A percentile compares a stretch with the other conserved stretches of the same genome.
Evolutionary conservation across 257 asterid genomes (phyloP).

Genomic region (Misopates orontium): DNA sequence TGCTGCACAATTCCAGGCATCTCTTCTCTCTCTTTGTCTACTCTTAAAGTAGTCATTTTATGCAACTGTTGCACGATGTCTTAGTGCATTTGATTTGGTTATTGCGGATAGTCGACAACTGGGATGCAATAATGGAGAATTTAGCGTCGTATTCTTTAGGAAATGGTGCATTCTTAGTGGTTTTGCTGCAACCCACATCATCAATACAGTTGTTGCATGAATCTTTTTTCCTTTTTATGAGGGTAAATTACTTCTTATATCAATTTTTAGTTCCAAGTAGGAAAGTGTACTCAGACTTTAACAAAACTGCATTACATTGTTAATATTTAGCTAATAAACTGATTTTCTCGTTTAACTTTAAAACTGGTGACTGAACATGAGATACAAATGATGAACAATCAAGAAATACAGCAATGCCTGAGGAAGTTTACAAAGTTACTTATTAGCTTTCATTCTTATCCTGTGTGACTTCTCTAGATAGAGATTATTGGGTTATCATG

Average conservation of each 20-base stretch:
- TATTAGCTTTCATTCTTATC: not conserved
- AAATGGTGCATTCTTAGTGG: too few relatives aligned
- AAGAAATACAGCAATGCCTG: not conserved
- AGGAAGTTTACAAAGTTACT: too few relatives aligned
- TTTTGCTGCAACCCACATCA: too few relatives aligned
- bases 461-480: not conserved
- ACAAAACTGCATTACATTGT: not conserved
- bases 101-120: too few relatives aligned
- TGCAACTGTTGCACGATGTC: not conserved
- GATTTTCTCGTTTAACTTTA: too few relatives aligned
- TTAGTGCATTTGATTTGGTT: too few relatives aligned
- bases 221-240: too few relatives aligned
- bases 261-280: not conserved
- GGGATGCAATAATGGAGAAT: too few relatives aligned
- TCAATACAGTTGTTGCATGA: too few relatives aligned
- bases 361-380: too few relatives aligned
- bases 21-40: conserved; percentile 20
- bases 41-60: not conserved
- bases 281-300: not conserved
- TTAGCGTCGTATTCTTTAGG: too few relatives aligned
- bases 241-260: not conserved
- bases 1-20: conserved; percentile 88
- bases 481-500: not conserved
- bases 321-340: not conserved
- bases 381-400: not conserved